Percentiles rank a stretch among this genome's conserved stretches.
These are phyloP conservation scores for Cladophialophora chaetospira DNA, from an alignment of 2,329 filamentous ascomycete genomes.

Conservation along the genomic window DNA sequence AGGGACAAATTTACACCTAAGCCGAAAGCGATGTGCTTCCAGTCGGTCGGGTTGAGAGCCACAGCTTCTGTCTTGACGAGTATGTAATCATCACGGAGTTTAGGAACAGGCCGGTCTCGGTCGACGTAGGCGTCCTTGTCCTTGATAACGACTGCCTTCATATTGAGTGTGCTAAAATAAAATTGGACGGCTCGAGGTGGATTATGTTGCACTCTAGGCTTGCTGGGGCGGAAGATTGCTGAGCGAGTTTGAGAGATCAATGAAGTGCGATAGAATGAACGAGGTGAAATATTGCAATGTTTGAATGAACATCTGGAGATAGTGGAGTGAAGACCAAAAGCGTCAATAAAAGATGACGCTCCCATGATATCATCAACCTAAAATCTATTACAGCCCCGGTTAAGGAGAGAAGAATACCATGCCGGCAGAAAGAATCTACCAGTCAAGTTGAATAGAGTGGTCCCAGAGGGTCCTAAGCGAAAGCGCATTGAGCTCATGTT, in stretches of 20 bases:
- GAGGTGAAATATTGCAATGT: too few relatives aligned
- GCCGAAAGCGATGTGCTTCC: conserved; percentile 50
- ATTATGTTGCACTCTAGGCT: not conserved
- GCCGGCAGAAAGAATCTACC: not conserved
- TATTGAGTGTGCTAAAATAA: not conserved
- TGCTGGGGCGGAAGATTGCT: not conserved
- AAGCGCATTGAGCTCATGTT: too few relatives aligned
- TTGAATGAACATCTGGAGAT: too few relatives aligned
- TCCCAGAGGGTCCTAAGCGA: too few relatives aligned
- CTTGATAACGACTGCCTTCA: conserved; percentile 29
- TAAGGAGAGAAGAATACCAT: not conserved
- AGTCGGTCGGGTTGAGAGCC: conserved; percentile 56
- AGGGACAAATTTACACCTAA: too few relatives aligned
- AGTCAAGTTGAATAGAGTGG: too few relatives aligned
- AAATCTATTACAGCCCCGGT: not conserved
- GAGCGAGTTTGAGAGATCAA: not conserved
- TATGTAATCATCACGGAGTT: conserved; percentile 45
- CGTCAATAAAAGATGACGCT: conserved; percentile 1
- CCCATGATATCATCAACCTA: conserved; percentile 13
- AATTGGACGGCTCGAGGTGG: not conserved
- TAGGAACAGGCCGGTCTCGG: conserved; percentile 33
- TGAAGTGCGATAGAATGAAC: not conserved
- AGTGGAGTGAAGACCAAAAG: not conserved
- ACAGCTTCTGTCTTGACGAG: conserved; percentile 37
- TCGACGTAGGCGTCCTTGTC: conserved; percentile 33